Evolutionary conservation across 2,329 filamentous ascomycete genomes (phyloP).

Genomic region (Botrytis fabae): DNA sequence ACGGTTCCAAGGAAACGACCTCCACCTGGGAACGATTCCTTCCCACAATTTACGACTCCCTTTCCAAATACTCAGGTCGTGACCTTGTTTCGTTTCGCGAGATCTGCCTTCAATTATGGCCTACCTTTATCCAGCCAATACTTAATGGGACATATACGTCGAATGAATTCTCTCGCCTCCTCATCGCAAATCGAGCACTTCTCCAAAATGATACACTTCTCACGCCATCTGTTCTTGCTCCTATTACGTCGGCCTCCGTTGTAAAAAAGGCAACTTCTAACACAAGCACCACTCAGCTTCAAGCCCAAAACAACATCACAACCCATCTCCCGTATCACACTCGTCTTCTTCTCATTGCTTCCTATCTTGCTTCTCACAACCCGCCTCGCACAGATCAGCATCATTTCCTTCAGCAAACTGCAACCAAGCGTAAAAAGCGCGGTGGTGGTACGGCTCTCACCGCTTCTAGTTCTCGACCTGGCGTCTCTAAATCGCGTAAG

Average conservation of each 20-base stretch:
- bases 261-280: constrained; percentile 26
- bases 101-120: constrained; percentile 77
- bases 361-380: constrained; percentile 82
- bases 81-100: constrained; percentile 72
- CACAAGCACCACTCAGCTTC: constrained; percentile 22
- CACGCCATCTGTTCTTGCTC: constrained; percentile 60
- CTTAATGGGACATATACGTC: constrained; percentile 65
- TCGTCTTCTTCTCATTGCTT: constrained; percentile 71
- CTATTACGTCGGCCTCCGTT: constrained; percentile 24
- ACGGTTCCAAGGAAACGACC: constrained; percentile 51
- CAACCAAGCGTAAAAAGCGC: constrained; percentile 42
- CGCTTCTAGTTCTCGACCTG: constrained; percentile 33
- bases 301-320: constrained; percentile 47
- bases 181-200: constrained; percentile 67
- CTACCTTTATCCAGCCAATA: constrained; percentile 77
- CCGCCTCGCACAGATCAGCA: constrained; percentile 69
- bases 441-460: constrained; percentile 48
- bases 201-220: constrained; percentile 74
- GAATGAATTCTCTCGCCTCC: constrained; percentile 80
- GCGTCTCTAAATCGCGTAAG: constrained; percentile 60
- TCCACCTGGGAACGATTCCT: constrained; percentile 81
- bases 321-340: constrained; percentile 67
- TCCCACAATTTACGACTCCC: constrained; percentile 81
- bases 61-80: constrained; percentile 76
- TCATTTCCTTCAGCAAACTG: constrained; percentile 61